Conservation (phyloP, 139 green algal genomes). For the Chlorella vulgaris region DNA sequence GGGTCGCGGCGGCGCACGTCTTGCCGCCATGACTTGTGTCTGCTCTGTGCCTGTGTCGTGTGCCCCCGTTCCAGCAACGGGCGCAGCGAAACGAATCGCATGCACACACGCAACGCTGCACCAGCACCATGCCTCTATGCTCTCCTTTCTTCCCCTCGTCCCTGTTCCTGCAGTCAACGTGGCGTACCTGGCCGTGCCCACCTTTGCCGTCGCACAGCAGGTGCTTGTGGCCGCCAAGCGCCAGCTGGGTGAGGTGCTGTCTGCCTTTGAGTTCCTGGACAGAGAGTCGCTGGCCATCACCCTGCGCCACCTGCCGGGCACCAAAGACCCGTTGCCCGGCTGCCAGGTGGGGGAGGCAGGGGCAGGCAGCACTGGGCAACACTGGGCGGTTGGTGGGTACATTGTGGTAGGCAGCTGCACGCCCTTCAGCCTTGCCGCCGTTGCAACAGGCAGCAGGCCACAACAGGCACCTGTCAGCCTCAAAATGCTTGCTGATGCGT, state of each 20-base stretch:
- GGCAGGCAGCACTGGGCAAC: background rate
- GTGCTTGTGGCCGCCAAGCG: slow-evolving; percentile 62
- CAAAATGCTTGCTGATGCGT: no score
- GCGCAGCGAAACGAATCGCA: no score
- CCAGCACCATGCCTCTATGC: no score
- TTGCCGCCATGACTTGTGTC: no score
- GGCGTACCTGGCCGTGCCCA: slow-evolving; percentile 68
- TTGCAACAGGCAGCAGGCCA: no score
- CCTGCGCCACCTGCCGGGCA: slow-evolving; percentile 52
- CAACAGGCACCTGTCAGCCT: no score
- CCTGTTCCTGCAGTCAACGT: slow-evolving; percentile 75
- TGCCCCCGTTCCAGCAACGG: no score
- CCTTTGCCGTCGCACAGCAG: slow-evolving; percentile 68
- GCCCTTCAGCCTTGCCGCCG: no score
- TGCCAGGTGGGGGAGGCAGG: slow-evolving; percentile 16
- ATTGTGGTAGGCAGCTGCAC: no score
- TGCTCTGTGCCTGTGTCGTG: background rate
- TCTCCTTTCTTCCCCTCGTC: no score
- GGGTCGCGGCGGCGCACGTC: background rate
- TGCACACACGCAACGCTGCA: no score
- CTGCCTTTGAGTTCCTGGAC: slow-evolving; percentile 95
- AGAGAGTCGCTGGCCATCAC: slow-evolving; percentile 65
- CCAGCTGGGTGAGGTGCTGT: slow-evolving; percentile 80
- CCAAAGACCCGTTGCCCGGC: slow-evolving; percentile 67
- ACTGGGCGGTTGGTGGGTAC: background rate